Evolutionary conservation across 305 asterid genomes (phyloP), one percentile per base, ranked within the genome.

Genomic region (Striga hermonthica): DNA sequence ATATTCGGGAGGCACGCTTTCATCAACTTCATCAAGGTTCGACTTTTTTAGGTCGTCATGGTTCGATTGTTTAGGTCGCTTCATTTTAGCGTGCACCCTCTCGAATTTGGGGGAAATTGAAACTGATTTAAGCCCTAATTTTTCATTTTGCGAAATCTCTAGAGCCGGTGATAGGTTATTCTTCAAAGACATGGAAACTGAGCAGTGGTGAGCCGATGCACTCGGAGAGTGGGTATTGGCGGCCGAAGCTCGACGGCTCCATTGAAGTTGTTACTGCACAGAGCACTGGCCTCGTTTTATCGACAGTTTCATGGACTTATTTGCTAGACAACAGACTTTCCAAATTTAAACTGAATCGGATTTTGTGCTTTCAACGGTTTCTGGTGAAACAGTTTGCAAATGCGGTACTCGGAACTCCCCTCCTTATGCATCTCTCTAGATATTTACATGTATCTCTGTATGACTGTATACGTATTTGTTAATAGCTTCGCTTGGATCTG

Each of bases 231-330:
- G 95, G 95, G 13, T 87, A 67, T 41, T 85, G 89, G 87, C 72
- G 87, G 44, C 87, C 88, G 5, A 85, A 87, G 66, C 73, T 66
- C 28, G 92, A 84, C 13, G 95, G 92, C 0, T 69, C 84, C 11
- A 77, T 87, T 50, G 90, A 85, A 73, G 85, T 83, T 50, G 88
- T 85, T 41, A 76, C 85, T 52, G 90, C 95, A 28, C 95, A 87
- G 77, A 87, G 95, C 82, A 87, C 90, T 28, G 95, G 86, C 43
- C 79, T 87, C 1, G 92, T n/a, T n/a, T n/a, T n/a, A n/a, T n/a
- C n/a, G n/a, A n/a, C n/a, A n/a, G n/a, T n/a, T n/a, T n/a, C n/a
- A n/a, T n/a, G n/a, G n/a, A n/a, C n/a, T n/a, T n/a, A n/a, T n/a
- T n/a, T n/a, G n/a, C n/a, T n/a, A n/a, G n/a, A n/a, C n/a, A n/a